Percentiles rank a stretch among this genome's conserved stretches.
Evolutionary conservation across 2,329 filamentous ascomycete species (phyloP).

Genomic region (Zasmidium citrigriseum): DNA sequence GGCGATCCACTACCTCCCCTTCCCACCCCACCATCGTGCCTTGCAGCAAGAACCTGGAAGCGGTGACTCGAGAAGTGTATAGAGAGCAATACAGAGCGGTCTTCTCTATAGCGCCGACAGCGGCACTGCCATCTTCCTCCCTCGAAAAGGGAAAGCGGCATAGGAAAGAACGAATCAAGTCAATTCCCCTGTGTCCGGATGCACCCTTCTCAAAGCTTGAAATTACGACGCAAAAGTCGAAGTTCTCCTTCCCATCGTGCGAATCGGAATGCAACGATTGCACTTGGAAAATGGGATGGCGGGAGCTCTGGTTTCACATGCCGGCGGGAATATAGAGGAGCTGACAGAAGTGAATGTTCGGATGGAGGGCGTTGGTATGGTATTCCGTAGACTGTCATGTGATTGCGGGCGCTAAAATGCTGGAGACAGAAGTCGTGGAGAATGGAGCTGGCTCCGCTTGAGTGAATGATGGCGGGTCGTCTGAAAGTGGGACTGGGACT

Average conservation of each 20-base stretch:
- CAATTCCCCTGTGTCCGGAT: not conserved
- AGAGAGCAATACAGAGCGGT: constrained; percentile 4
- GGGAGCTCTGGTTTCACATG: constrained; percentile 4
- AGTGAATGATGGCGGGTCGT: no score
- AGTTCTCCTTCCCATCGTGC: not conserved
- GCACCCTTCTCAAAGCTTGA: not conserved
- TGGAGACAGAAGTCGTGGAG: no score
- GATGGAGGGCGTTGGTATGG: not conserved
- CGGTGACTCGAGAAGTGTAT: not conserved
- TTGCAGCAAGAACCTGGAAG: not conserved
- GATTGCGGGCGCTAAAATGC: not conserved
- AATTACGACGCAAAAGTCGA: constrained; percentile 3
- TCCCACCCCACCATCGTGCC: not conserved
- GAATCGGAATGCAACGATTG: not conserved
- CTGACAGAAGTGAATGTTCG: constrained; percentile 7
- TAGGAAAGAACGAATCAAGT: not conserved
- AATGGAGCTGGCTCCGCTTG: no score
- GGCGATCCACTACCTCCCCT: constrained; percentile 1
- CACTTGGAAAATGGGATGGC: not conserved
- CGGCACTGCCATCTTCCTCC: not conserved
- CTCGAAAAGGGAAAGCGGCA: not conserved
- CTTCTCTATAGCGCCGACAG: not conserved
- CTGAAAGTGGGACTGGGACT: no score
- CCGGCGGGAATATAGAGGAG: not conserved
- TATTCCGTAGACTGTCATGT: not conserved